Percentiles rank a stretch among this genome's conserved stretches.
These are phyloP conservation scores for Pachysandra terminalis DNA, from an alignment of 164 flowering plant genomes.

Conservation along the genomic window DNA sequence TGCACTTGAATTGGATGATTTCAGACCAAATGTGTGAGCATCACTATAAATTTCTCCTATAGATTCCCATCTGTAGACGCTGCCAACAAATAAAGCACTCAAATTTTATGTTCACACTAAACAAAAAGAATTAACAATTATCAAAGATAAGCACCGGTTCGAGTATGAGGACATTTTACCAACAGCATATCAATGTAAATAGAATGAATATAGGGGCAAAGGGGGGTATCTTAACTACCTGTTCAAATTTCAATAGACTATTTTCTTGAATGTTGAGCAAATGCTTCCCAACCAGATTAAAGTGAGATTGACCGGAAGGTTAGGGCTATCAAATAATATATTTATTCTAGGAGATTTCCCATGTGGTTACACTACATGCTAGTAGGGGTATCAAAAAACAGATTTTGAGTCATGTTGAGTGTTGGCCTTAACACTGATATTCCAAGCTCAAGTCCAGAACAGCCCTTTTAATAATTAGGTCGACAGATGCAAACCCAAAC, in stretches of 20 bases:
- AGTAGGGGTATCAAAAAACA: too few species aligned
- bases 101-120: neutral
- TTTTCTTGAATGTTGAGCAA: too few species aligned
- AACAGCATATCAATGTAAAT: neutral
- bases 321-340: too few species aligned
- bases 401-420: too few species aligned
- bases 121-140: neutral
- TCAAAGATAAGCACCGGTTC: neutral
- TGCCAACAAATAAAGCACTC: slow-evolving; percentile 29
- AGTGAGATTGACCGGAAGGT: neutral
- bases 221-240: neutral
- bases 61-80: slow-evolving; percentile 67
- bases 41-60: slow-evolving; percentile 73
- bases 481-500: too few species aligned
- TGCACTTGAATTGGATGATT: slow-evolving; percentile 59
- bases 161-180: neutral
- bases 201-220: neutral
- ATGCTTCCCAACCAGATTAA: neutral
- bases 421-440: too few species aligned
- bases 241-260: neutral
- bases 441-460: too few species aligned
- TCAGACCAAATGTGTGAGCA: slow-evolving; percentile 69
- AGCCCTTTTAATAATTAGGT: too few species aligned
- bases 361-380: neutral
- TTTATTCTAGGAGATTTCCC: neutral